phyloP scores from a whole-genome alignment of 129 eudicot genomes.

The Chrysanthemum seticuspe region DNA sequence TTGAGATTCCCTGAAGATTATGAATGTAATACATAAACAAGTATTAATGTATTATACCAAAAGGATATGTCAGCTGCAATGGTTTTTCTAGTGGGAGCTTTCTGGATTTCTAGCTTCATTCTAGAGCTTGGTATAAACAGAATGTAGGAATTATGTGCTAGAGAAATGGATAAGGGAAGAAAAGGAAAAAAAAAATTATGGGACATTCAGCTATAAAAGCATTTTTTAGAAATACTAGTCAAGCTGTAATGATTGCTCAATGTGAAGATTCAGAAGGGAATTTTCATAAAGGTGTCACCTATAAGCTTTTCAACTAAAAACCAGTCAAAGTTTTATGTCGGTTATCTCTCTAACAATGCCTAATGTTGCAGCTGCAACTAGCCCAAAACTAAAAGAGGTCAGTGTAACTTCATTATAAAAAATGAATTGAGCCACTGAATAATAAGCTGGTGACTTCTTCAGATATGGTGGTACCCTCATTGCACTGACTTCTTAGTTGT shows the following conservation, averaged over 20 bases:
- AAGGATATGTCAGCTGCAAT: neutral
- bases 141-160: neutral
- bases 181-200: neutral
- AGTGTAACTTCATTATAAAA: no score
- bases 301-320: no score
- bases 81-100: neutral
- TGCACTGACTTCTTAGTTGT: no score
- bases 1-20: slow-evolving; percentile 2
- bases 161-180: neutral
- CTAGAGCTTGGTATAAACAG: neutral
- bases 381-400: no score
- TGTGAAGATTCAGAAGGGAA: no score
- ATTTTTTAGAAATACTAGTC: neutral
- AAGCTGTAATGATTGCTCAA: neutral
- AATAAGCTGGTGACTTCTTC: no score
- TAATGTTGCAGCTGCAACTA: no score
- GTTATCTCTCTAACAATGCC: no score
- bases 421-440: no score
- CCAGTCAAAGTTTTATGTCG: no score
- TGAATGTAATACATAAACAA: slow-evolving; percentile 3
- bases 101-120: neutral
- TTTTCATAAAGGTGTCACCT: no score
- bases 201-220: neutral
- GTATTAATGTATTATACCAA: neutral
- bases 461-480: no score